A percentile compares a stretch with the other conserved stretches of the same genome.
phyloP scores from a whole-genome alignment of 169 alveolate genomes.

The Eimeria falciformis region DNA sequence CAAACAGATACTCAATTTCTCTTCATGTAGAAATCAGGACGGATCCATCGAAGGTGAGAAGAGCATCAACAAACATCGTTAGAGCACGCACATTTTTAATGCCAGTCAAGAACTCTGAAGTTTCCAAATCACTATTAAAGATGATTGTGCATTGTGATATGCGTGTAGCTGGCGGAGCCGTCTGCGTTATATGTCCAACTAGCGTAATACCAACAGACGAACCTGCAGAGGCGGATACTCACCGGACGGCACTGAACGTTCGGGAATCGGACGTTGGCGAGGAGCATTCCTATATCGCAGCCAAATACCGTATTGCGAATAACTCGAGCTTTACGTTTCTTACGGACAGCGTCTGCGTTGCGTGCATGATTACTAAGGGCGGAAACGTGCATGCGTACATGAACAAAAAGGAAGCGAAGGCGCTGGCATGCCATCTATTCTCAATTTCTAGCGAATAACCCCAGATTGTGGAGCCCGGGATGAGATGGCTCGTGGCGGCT shows the following conservation, averaged over 20 bases:
- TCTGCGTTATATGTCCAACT: conserved; percentile 72
- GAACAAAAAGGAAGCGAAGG: conserved; percentile 64
- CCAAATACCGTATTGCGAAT: conserved; percentile 20
- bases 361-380: conserved; percentile 57
- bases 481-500: not conserved
- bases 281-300: conserved; percentile 12
- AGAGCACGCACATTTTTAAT: not conserved
- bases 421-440: conserved; percentile 70
- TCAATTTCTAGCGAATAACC: conserved; percentile 5
- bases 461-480: not conserved
- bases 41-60: conserved; percentile 73
- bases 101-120: not conserved
- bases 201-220: conserved; percentile 25
- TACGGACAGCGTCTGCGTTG: conserved; percentile 65
- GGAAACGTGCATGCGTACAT: conserved; percentile 73
- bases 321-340: conserved; percentile 23
- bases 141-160: not conserved
- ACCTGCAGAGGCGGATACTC: not conserved
- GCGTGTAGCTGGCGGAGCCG: conserved; percentile 75
- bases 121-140: not conserved
- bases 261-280: not conserved
- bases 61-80: not conserved
- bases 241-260: not conserved
- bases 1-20: conserved; percentile 31
- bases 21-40: conserved; percentile 61